phyloP scores from a whole-genome alignment of 2,329 filamentous ascomycete species.

The Kalmusia sp. region DNA sequence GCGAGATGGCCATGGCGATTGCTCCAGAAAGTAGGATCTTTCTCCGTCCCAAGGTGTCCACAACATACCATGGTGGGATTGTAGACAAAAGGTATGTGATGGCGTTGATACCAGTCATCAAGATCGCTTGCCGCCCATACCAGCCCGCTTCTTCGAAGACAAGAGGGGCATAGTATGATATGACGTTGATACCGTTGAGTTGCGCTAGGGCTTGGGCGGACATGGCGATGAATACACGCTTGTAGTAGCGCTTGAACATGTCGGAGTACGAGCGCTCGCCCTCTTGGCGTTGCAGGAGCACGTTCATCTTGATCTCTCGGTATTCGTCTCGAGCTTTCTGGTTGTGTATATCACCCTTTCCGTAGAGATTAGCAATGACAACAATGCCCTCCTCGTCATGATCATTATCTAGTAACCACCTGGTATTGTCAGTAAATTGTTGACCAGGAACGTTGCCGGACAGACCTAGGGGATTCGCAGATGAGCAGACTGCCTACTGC shows the following conservation, averaged over 20 bases:
- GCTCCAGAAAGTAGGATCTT: slow-evolving; percentile 90
- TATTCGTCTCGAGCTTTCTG: slow-evolving; percentile 93
- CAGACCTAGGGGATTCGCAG: slow-evolving; percentile 90
- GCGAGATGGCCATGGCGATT: slow-evolving; percentile 84
- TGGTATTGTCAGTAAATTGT: slow-evolving; percentile 47
- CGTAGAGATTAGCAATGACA: slow-evolving; percentile 97
- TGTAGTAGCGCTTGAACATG: slow-evolving; percentile 93
- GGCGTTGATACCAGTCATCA: slow-evolving; percentile 97
- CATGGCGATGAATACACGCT: slow-evolving; percentile 97
- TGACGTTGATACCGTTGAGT: slow-evolving; percentile 98
- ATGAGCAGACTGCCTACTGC: slow-evolving; percentile 89
- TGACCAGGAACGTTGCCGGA: neutral
- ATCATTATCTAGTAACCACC: slow-evolving; percentile 97
- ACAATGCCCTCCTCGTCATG: slow-evolving; percentile 98
- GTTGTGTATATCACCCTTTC: slow-evolving; percentile 93
- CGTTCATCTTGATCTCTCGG: slow-evolving; percentile 98
- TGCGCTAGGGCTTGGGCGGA: slow-evolving; percentile 95
- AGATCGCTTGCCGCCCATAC: slow-evolving; percentile 85
- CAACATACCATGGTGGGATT: slow-evolving; percentile 95
- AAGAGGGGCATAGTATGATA: slow-evolving; percentile 96
- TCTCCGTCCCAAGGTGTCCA: slow-evolving; percentile 89
- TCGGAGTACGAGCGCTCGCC: slow-evolving; percentile 89
- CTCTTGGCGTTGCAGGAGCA: slow-evolving; percentile 90
- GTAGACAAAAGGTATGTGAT: slow-evolving; percentile 91
- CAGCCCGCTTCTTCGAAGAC: slow-evolving; percentile 98